Evolutionary conservation across 108 stramenopile species (phyloP).

Genomic region (Aurantiochytrium sp.): DNA sequence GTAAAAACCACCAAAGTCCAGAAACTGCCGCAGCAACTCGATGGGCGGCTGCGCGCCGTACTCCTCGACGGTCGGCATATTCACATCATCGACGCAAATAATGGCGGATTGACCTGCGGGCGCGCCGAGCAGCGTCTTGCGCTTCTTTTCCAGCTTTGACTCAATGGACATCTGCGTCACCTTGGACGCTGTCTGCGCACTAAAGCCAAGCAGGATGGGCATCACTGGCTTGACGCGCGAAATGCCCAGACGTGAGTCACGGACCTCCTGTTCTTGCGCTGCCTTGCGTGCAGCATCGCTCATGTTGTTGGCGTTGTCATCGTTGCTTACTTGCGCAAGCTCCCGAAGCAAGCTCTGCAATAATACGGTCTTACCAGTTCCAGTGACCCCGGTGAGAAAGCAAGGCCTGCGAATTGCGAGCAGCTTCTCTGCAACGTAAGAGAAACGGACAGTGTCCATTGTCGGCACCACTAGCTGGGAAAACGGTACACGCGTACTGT

Average conservation of each 20-base stretch:
- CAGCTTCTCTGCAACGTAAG: slow-evolving; percentile 44
- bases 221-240: slow-evolving; percentile 19
- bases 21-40: slow-evolving; percentile 52
- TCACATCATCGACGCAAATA: slow-evolving; percentile 55
- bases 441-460: slow-evolving; percentile 51
- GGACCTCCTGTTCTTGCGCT: not conserved
- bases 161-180: slow-evolving; percentile 53
- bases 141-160: slow-evolving; percentile 49
- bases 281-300: not conserved
- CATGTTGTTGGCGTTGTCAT: not conserved
- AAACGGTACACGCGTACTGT: slow-evolving; percentile 37
- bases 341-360: not conserved
- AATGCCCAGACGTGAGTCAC: not conserved
- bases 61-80: slow-evolving; percentile 50
- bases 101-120: slow-evolving; percentile 44
- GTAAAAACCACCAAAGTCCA: slow-evolving; percentile 52
- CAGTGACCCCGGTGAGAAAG: slow-evolving; percentile 51
- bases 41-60: slow-evolving; percentile 59
- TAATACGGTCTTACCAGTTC: slow-evolving; percentile 52
- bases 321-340: not conserved
- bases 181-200: slow-evolving; percentile 50
- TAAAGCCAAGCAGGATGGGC: slow-evolving; percentile 44
- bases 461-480: slow-evolving; percentile 52
- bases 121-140: slow-evolving; percentile 51
- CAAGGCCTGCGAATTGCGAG: slow-evolving; percentile 36